Conservation (phyloP, 495 filamentous ascomycete species). For the Xanthoparmelia taractica region DNA sequence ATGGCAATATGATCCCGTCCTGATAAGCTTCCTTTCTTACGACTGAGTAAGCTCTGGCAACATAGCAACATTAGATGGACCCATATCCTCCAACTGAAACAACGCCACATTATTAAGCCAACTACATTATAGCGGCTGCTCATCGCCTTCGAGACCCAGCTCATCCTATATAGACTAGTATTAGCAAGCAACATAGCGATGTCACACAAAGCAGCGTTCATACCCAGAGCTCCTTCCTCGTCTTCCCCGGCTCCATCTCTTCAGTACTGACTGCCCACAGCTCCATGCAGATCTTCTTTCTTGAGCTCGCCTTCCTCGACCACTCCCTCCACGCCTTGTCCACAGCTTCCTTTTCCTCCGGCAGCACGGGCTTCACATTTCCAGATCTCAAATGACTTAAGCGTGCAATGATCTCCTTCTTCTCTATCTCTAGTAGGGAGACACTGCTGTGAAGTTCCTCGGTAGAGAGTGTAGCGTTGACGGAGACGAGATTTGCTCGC, state of each 20-base stretch:
- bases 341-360: constrained; percentile 41
- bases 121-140: not conserved
- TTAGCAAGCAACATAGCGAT: constrained; percentile 1
- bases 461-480: constrained; percentile 46
- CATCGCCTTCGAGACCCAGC: constrained; percentile 37
- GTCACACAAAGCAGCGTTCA: constrained; percentile 14
- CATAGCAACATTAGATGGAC: not conserved
- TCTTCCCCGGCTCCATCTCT: constrained; percentile 41
- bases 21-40: not conserved
- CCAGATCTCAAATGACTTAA: constrained; percentile 36
- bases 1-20: not conserved
- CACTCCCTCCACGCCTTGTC: constrained; percentile 47
- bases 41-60: not conserved
- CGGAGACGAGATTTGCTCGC: constrained; percentile 39
- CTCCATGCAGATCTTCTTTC: constrained; percentile 46
- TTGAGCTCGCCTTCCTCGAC: constrained; percentile 37
- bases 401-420: constrained; percentile 34
- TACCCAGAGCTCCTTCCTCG: constrained; percentile 46
- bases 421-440: constrained; percentile 40
- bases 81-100: not conserved
- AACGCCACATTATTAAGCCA: not conserved
- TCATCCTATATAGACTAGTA: constrained; percentile 32
- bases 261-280: constrained; percentile 45
- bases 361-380: constrained; percentile 37
- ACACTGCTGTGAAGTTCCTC: constrained; percentile 44